phyloP scores from a whole-genome alignment of 495 filamentous ascomycete genomes.

The Xylaria sp. region DNA sequence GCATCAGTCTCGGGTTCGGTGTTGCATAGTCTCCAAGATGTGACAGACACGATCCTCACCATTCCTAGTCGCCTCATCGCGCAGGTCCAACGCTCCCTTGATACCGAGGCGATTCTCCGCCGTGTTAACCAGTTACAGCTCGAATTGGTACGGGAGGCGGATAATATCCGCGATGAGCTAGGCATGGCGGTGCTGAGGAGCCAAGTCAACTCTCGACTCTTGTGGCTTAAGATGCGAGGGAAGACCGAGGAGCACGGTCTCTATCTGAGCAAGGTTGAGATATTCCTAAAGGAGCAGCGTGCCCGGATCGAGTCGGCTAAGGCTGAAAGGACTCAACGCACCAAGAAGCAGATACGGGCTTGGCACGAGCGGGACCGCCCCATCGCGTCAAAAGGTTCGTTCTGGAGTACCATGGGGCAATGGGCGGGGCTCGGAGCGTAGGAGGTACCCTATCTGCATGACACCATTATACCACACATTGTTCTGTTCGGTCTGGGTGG shows the following conservation, averaged over 20 bases:
- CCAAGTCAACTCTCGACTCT: constrained; percentile 54
- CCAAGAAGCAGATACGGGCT: constrained; percentile 36
- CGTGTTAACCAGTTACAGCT: constrained; percentile 32
- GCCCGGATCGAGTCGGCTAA: constrained; percentile 32
- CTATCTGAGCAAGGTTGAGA: constrained; percentile 50
- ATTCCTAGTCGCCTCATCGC: constrained; percentile 31
- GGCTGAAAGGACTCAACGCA: constrained; percentile 33
- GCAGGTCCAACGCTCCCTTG: constrained; percentile 36
- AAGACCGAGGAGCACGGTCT: constrained; percentile 48
- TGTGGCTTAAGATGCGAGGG: constrained; percentile 54
- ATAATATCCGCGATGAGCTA: constrained; percentile 41
- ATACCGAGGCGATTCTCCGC: constrained; percentile 31
- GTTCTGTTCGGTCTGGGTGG: constrained; percentile 29
- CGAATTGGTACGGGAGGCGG: constrained; percentile 33
- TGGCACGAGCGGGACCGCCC: constrained; percentile 31
- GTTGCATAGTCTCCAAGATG: constrained; percentile 35
- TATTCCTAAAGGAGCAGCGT: constrained; percentile 42
- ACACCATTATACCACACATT: constrained; percentile 36
- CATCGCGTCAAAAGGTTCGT: constrained; percentile 32
- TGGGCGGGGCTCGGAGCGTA: constrained; percentile 24
- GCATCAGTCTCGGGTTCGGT: constrained; percentile 41
- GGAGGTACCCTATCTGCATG: constrained; percentile 20
- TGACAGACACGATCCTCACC: constrained; percentile 33
- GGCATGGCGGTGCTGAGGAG: constrained; percentile 47
- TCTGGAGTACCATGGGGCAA: constrained; percentile 33